Evolutionary conservation across 2,329 filamentous ascomycete genomes (phyloP).

Genomic region (Trichoderma sp.): DNA sequence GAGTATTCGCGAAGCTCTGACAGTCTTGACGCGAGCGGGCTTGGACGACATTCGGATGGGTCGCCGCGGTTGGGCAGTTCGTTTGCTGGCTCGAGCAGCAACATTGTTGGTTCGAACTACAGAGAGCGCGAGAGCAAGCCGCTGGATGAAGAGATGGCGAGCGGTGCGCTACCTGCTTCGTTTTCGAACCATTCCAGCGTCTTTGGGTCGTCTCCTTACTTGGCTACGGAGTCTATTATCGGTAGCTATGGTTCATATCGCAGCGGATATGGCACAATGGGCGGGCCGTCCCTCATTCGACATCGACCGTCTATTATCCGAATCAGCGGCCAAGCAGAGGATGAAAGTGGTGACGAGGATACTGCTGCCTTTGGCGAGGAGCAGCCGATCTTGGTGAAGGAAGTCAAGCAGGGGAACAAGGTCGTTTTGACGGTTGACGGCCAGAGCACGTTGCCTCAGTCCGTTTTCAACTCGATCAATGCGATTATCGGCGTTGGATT

Average conservation of each 20-base stretch:
- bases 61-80: conserved; percentile 34
- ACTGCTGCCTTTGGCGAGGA: conserved; percentile 58
- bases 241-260: conserved; percentile 68
- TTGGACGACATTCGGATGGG: conserved; percentile 57
- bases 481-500: conserved; percentile 89
- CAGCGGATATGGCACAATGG: conserved; percentile 59
- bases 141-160: conserved; percentile 49
- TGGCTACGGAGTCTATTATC: conserved; percentile 70
- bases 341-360: conserved; percentile 37
- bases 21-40: conserved; percentile 49
- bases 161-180: conserved; percentile 37
- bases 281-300: conserved; percentile 39
- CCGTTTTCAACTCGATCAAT: conserved; percentile 94
- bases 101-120: conserved; percentile 32
- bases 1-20: conserved; percentile 49
- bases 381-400: conserved; percentile 82
- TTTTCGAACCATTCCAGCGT: conserved; percentile 48
- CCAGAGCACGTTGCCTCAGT: conserved; percentile 94
- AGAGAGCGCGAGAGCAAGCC: conserved; percentile 55
- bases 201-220: conserved; percentile 61
- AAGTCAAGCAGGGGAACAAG: conserved; percentile 85
- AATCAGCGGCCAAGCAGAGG: conserved; percentile 33
- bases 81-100: conserved; percentile 34
- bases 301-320: conserved; percentile 54
- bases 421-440: conserved; percentile 84